phyloP scores from a whole-genome alignment of 2,329 filamentous ascomycete genomes.

The Kalaharituber pfeilii region DNA sequence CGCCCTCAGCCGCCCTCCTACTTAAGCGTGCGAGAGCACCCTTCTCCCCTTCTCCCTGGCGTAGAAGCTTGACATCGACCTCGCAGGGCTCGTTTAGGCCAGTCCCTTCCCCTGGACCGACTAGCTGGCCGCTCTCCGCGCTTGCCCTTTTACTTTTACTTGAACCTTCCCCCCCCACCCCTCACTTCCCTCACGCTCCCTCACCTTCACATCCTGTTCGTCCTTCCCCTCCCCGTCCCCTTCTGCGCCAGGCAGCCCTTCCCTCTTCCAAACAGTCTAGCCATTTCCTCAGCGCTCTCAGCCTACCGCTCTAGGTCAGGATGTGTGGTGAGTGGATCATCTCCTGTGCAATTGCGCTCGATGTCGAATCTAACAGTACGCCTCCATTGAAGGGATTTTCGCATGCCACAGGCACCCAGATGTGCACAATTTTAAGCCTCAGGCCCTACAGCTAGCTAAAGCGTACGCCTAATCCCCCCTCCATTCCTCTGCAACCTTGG shows the following conservation, averaged over 20 bases:
- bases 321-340: constrained; percentile 15
- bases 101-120: too few species aligned
- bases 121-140: too few species aligned
- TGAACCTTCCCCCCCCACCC: neutral
- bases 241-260: neutral
- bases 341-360: neutral
- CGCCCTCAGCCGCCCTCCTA: too few species aligned
- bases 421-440: constrained; percentile 91
- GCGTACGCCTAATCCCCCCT: constrained; percentile 44
- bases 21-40: too few species aligned
- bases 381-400: constrained; percentile 18
- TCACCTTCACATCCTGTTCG: neutral
- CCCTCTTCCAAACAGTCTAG: neutral
- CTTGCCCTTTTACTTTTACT: neutral
- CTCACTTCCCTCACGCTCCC: neutral
- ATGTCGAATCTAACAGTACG: neutral
- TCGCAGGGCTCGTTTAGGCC: too few species aligned
- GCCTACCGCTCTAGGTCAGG: neutral
- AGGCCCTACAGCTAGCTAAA: constrained; percentile 82
- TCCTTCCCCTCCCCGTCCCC: neutral
- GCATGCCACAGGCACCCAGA: constrained; percentile 48
- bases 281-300: too few species aligned
- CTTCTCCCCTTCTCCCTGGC: too few species aligned
- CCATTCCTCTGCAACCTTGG: constrained; percentile 2
- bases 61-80: too few species aligned